Base-by-base conservation (phyloP, 805 yeast species). In the Myxozyma geophila region DNA sequence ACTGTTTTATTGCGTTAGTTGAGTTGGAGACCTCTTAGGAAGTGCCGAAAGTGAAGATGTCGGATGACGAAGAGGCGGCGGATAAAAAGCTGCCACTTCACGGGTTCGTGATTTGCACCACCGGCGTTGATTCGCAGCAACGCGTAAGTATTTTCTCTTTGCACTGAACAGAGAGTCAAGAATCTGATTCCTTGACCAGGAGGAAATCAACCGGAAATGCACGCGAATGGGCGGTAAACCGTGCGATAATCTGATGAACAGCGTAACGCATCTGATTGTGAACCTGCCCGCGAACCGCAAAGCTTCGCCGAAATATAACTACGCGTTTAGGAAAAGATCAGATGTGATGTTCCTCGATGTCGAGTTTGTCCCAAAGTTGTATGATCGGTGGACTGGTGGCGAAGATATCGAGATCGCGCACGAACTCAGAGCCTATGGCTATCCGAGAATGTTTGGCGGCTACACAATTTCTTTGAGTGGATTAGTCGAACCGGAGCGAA, bases 321-420 rank as follows among this genome's bases (percentile, higher is more conserved):
- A 76, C 74, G 82, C 85, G 39, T 78, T 84, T 7, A 72, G 60
- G 40, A 68, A 71, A 19, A 69, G 74, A 35, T 75, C 77, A 55
- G 92, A 89, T 74, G 80, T 90, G 39, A 74, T 74, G 49, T 85
- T 90, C 68, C 72, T 90, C 17, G 72, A 75, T 12, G 81, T 85
- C 0, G 78, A 80, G 1, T 74, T 82, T 7, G 76, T 89, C 7
- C 70, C 75, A 23, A 73, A 72, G 21, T 67, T 85, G 10, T 80
- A 85, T 68, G 76, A 77, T 15, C 74, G 74, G 6, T 88, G 91
- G 92, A 70, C 79, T 12, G 70, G 75, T 23, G 89, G 87, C 39
- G 80, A 79, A 23, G 82, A 80, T 53, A 63, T 77, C 10, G 73
- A 74, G 13, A 58, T 72, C 39, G 62, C 65, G 37, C 54, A 60